phyloP scores from a whole-genome alignment of 305 asterid genomes.

The Plantago coronopus region DNA sequence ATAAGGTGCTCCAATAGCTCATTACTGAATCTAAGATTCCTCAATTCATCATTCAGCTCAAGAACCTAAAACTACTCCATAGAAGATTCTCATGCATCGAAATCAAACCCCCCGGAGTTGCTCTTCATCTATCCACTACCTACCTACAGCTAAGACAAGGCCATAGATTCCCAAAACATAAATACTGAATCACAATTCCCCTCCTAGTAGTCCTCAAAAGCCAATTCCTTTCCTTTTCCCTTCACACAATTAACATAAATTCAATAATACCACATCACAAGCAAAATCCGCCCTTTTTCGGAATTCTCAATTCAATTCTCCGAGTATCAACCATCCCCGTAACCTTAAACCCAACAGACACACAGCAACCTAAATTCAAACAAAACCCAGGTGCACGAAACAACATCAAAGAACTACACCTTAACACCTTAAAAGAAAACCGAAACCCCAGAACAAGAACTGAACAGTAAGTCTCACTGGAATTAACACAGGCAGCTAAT shows the following conservation, averaged over 20 bases:
- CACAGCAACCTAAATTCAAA: background rate
- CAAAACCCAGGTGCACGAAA: background rate
- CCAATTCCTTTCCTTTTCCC: background rate
- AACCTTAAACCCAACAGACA: too few relatives aligned
- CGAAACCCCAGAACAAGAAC: background rate
- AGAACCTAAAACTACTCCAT: background rate
- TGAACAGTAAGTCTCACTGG: background rate
- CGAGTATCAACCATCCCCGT: background rate
- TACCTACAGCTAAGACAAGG: background rate
- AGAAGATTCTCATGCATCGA: background rate
- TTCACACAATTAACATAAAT: too few relatives aligned
- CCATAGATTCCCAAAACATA: background rate
- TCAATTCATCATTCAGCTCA: background rate
- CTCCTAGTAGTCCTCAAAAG: background rate
- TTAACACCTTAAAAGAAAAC: too few relatives aligned
- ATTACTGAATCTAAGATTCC: background rate
- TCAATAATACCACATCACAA: background rate
- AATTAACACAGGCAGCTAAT: constrained; percentile 3
- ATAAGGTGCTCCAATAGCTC: background rate
- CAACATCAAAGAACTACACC: background rate
- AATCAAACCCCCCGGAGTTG: background rate
- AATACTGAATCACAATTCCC: background rate
- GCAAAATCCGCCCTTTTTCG: background rate
- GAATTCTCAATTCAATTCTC: background rate
- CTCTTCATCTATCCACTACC: background rate